A percentile compares a stretch with the other conserved stretches of the same genome.
Conservation (phyloP, 305 asterid genomes). For the Rubia peregrina region DNA sequence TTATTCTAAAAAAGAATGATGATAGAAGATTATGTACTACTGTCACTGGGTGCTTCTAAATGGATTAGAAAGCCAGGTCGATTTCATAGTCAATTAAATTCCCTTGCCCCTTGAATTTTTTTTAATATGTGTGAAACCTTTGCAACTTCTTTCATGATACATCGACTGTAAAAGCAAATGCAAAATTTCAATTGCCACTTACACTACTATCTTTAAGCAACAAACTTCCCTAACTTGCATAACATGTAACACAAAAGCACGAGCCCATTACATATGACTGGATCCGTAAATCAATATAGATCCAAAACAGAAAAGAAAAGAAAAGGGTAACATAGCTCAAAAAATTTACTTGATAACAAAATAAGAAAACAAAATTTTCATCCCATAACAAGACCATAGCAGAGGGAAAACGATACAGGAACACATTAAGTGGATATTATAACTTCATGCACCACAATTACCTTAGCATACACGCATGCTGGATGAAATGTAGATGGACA, state of each 20-base stretch:
- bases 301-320: background rate
- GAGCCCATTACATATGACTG: background rate
- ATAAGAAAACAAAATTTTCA: background rate
- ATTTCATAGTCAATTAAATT: background rate
- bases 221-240: background rate
- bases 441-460: slow-evolving; percentile 24
- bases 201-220: background rate
- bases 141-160: background rate
- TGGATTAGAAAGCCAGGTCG: background rate
- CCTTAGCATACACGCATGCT: slow-evolving; percentile 84
- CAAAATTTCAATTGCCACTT: background rate
- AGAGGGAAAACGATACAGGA: background rate
- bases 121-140: background rate
- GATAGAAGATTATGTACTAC: background rate
- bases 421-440: slow-evolving; percentile 9
- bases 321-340: background rate
- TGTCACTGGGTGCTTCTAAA: background rate
- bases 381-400: background rate
- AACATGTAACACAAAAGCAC: background rate
- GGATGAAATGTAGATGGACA: slow-evolving; percentile 97
- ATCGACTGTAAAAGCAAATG: background rate
- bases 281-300: background rate
- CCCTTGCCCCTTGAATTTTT: no score
- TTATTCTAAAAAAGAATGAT: no score
- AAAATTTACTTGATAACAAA: background rate